phyloP scores from a whole-genome alignment of 805 yeast genomes.

The Wickerhamomyces kurtzmanii region DNA sequence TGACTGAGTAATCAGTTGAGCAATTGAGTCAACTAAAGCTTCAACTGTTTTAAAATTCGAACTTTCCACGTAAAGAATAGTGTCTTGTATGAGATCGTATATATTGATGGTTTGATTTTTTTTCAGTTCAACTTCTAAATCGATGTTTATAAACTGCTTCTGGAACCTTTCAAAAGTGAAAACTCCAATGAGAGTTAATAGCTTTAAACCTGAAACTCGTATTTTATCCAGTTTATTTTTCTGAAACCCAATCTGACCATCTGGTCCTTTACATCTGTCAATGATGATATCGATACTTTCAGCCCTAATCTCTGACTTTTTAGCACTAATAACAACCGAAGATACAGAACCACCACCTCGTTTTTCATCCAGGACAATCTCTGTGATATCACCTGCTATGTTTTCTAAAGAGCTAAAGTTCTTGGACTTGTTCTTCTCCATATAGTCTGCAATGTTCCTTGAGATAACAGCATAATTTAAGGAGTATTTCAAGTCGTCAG shows the following conservation, averaged over 20 bases:
- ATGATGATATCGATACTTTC: constrained; percentile 33
- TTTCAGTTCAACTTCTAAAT: constrained; percentile 36
- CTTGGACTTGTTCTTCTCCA: constrained; percentile 28
- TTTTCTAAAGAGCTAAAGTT: constrained; percentile 24
- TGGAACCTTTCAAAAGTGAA: constrained; percentile 82
- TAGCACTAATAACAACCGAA: constrained; percentile 28
- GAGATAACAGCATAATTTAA: constrained; percentile 84
- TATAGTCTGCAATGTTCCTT: constrained; percentile 45
- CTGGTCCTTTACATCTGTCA: constrained; percentile 18
- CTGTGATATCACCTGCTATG: constrained; percentile 36
- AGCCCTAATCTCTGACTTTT: constrained; percentile 53
- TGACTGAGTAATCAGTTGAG: constrained; percentile 41
- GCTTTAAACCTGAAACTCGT: constrained; percentile 37
- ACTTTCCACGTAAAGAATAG: constrained; percentile 56
- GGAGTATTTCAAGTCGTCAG: constrained; percentile 75
- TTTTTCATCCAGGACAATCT: constrained; percentile 31
- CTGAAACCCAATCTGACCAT: constrained; percentile 4
- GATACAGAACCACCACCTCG: constrained; percentile 38
- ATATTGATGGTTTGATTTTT: constrained; percentile 7
- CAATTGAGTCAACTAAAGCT: constrained; percentile 71
- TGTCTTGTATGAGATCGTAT: constrained; percentile 35
- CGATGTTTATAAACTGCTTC: constrained; percentile 64
- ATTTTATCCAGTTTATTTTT: constrained; percentile 13
- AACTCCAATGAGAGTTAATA: constrained; percentile 83
- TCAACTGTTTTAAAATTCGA: constrained; percentile 88